Conservation (phyloP, 2,329 filamentous ascomycete species). For the Fonsecaea multimorphosa region DNA sequence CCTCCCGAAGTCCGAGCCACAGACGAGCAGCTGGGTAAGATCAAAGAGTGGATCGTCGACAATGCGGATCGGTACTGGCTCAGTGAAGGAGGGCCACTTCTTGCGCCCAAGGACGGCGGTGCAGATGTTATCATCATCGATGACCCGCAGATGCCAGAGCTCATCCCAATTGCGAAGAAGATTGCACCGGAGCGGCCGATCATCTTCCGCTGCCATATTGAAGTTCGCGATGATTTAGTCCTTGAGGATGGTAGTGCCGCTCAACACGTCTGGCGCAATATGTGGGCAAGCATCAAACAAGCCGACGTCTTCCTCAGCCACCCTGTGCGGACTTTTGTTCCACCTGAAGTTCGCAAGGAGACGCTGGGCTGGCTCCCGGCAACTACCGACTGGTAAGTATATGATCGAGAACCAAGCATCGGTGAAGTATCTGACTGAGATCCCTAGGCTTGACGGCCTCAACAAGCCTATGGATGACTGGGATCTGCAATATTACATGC, state of each 20-base stretch:
- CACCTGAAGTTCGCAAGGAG: constrained; percentile 67
- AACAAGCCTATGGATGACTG: constrained; percentile 76
- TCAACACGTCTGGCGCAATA: constrained; percentile 74
- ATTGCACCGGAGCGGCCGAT: constrained; percentile 74
- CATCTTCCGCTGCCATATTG: constrained; percentile 82
- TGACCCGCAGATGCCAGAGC: constrained; percentile 81
- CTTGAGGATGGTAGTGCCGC: constrained; percentile 69
- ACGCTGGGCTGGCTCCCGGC: constrained; percentile 79
- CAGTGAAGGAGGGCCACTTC: constrained; percentile 69
- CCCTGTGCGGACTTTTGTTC: constrained; percentile 77
- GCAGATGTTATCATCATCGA: constrained; percentile 80
- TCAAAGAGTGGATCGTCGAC: constrained; percentile 73
- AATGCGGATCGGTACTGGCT: constrained; percentile 80
- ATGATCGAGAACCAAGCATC: neutral
- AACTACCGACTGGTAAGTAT: constrained; percentile 73
- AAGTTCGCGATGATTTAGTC: constrained; percentile 76
- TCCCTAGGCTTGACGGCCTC: constrained; percentile 71
- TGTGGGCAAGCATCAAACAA: constrained; percentile 73
- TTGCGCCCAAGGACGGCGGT: constrained; percentile 69
- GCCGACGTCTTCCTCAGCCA: constrained; percentile 84
- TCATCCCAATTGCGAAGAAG: constrained; percentile 77
- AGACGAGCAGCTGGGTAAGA: constrained; percentile 64
- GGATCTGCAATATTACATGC: constrained; percentile 75
- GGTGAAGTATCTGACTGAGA: neutral
- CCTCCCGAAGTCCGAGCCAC: constrained; percentile 69